phyloP scores from a whole-genome alignment of 257 asterid species.

The Solanum piurae region DNA sequence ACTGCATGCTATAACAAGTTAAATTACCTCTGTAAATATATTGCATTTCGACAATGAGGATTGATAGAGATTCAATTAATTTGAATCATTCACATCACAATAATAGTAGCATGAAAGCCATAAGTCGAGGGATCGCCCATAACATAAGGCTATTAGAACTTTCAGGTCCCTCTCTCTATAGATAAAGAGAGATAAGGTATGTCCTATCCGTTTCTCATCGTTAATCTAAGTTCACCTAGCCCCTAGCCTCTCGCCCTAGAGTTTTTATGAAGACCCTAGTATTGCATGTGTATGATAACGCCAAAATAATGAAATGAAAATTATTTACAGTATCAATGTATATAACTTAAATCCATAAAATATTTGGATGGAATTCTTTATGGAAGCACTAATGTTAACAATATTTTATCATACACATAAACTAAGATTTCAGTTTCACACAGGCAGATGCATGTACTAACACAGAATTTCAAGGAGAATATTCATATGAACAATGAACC shows the following conservation, averaged over 20 bases:
- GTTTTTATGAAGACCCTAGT: background rate
- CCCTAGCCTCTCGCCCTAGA: background rate
- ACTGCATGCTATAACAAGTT: background rate
- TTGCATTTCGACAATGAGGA: background rate
- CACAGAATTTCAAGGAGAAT: background rate
- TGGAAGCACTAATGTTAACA: background rate
- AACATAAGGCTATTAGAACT: background rate
- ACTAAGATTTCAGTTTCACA: background rate
- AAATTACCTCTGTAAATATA: background rate
- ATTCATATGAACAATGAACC: background rate
- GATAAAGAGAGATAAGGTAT: background rate
- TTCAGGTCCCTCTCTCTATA: background rate
- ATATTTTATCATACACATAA: background rate
- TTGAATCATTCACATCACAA: background rate
- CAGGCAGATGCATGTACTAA: background rate
- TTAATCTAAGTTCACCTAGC: background rate
- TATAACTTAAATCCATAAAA: background rate
- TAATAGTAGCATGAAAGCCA: background rate
- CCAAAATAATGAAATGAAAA: background rate
- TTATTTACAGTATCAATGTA: background rate
- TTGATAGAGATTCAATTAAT: background rate
- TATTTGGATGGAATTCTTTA: background rate
- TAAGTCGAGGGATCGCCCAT: background rate
- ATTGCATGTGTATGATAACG: background rate
- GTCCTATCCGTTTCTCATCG: background rate